Percentiles rank a stretch among this genome's conserved stretches.
These are phyloP conservation scores for Silene uniflora DNA, from an alignment of 148 eudicot species.

Conservation along the genomic window DNA sequence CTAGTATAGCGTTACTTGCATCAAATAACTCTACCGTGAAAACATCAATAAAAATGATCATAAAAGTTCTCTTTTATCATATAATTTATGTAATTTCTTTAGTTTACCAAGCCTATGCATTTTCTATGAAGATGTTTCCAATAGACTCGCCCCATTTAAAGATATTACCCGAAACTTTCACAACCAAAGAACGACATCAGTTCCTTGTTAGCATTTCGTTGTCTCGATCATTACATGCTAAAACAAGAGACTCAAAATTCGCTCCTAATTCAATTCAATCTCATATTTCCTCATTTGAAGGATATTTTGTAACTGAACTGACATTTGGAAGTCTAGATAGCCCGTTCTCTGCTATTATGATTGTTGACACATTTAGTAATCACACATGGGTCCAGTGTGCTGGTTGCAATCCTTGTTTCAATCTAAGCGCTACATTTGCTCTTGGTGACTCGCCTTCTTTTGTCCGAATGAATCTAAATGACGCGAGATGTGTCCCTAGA, in stretches of 20 bases:
- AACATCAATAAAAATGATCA: background rate
- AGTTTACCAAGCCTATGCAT: background rate
- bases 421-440: background rate
- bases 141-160: slow-evolving; percentile 4
- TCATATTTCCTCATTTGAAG: background rate
- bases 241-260: background rate
- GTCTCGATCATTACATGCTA: background rate
- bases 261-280: background rate
- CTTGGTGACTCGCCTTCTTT: slow-evolving; percentile 1
- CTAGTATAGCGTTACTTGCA: too few species aligned
- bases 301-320: slow-evolving; percentile 7
- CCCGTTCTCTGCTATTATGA: background rate
- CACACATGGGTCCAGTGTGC: slow-evolving; percentile 19
- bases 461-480: background rate
- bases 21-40: background rate
- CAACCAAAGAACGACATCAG: background rate
- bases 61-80: background rate
- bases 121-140: slow-evolving; percentile 1
- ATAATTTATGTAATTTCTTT: background rate
- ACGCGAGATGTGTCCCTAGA: slow-evolving; percentile 8
- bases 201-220: background rate
- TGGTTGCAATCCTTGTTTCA: slow-evolving; percentile 17
- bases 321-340: background rate
- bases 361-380: slow-evolving; percentile 6
- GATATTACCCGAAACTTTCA: background rate